Evolutionary conservation across 441 rosid genomes (phyloP).

Genomic region (Biscutella auriculata): DNA sequence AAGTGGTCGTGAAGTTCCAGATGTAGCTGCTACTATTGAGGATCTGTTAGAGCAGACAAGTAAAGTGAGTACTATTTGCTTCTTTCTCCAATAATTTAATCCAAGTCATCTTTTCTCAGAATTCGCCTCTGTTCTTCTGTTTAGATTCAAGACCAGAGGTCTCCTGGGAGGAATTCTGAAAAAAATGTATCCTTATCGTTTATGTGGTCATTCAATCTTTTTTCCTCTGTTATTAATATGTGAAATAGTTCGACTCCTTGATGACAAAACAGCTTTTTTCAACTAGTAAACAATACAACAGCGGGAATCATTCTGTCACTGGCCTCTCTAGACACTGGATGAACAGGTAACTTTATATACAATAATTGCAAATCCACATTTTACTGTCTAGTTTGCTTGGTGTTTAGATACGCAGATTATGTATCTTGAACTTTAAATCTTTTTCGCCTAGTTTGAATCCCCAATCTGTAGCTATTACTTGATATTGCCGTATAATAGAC

Average conservation of each 20-base stretch:
- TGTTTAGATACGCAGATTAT: not conserved
- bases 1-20: conserved; percentile 52
- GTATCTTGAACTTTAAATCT: not conserved
- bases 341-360: conserved; percentile 40
- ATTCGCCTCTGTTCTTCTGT: conserved; percentile 19
- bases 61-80: conserved; percentile 39
- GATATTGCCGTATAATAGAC: not conserved
- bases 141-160: conserved; percentile 69
- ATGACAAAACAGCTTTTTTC: conserved; percentile 43
- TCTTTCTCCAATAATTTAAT: conserved; percentile 6
- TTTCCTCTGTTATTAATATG: not conserved
- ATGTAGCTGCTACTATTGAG: conserved; percentile 92
- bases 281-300: conserved; percentile 35
- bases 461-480: not conserved
- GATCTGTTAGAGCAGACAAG: conserved; percentile 88
- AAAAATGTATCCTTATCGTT: conserved; percentile 52
- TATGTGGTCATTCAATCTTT: conserved; percentile 1
- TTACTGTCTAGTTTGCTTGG: not conserved
- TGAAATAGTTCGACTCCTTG: conserved; percentile 41
- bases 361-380: not conserved
- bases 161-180: conserved; percentile 46
- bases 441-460: not conserved
- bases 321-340: conserved; percentile 52
- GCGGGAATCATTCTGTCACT: conserved; percentile 40
- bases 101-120: conserved; percentile 16